Percentiles rank a stretch among this genome's conserved stretches.
phyloP scores from a whole-genome alignment of 2,329 filamentous ascomycete species.

The Lachnellula hyalina region DNA sequence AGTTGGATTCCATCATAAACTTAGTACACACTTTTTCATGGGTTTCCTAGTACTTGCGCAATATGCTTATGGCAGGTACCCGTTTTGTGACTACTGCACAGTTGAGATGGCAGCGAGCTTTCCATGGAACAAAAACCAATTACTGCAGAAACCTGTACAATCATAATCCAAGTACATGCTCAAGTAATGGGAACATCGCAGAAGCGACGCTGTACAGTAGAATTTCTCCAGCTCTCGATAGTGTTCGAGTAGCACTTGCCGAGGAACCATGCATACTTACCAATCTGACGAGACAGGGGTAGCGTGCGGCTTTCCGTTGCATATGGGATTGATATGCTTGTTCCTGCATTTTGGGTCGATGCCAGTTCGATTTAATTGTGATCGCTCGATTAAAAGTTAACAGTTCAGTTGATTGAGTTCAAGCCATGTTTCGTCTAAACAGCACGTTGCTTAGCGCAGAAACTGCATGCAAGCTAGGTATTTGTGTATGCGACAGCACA shows the following conservation, averaged over 20 bases:
- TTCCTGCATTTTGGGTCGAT: slow-evolving; percentile 3
- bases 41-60: background rate
- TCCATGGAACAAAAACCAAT: background rate
- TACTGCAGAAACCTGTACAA: background rate
- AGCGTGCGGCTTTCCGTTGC: slow-evolving; percentile 4
- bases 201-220: background rate
- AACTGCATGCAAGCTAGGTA: no score
- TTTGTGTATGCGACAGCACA: no score
- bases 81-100: slow-evolving; percentile 8
- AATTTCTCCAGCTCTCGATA: background rate
- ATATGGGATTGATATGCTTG: background rate
- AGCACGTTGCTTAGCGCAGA: no score
- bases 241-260: slow-evolving; percentile 1
- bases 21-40: no score
- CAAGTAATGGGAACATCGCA: background rate
- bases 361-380: no score
- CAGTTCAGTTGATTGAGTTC: no score
- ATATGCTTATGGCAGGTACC: slow-evolving; percentile 10
- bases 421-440: no score
- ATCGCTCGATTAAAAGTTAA: no score
- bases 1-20: no score
- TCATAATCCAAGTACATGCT: background rate
- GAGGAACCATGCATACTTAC: background rate
- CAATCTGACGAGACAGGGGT: background rate
- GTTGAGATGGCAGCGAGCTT: background rate